Conservation (phyloP, 1,284 basidiomycete species). For the Tilletia horrida region DNA sequence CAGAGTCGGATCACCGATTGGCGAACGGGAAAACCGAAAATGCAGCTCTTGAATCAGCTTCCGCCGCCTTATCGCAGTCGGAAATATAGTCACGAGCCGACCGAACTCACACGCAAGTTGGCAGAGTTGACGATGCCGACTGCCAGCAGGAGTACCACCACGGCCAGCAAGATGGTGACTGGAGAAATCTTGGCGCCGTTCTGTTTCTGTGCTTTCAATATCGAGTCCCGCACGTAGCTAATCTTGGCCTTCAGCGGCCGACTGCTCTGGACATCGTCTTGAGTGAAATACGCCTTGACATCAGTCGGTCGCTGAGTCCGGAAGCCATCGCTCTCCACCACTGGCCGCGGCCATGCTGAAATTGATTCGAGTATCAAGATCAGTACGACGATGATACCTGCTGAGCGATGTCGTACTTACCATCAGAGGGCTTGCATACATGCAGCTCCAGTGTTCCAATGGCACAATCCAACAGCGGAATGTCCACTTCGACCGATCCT, state of each 20-base stretch:
- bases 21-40: not conserved
- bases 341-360: not conserved
- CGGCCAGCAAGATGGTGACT: not conserved
- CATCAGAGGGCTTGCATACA: conserved; percentile 12
- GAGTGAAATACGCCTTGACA: conserved; percentile 10
- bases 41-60: not conserved
- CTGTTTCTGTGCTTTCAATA: not conserved
- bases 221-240: not conserved
- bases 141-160: not conserved
- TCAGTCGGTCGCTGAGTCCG: conserved; percentile 4
- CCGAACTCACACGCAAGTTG: not conserved
- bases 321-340: not conserved
- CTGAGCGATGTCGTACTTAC: not conserved
- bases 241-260: not conserved
- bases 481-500: not conserved
- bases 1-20: not conserved
- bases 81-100: not conserved
- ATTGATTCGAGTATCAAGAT: not conserved
- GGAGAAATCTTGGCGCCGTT: not conserved
- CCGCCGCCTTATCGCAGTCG: not conserved
- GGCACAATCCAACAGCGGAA: conserved; percentile 11
- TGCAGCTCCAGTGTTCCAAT: not conserved
- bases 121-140: not conserved
- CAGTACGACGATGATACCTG: not conserved
- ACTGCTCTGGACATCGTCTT: not conserved